Evolutionary conservation across 257 asterid species (phyloP).

Genomic region (Solanum sparsipilum): DNA sequence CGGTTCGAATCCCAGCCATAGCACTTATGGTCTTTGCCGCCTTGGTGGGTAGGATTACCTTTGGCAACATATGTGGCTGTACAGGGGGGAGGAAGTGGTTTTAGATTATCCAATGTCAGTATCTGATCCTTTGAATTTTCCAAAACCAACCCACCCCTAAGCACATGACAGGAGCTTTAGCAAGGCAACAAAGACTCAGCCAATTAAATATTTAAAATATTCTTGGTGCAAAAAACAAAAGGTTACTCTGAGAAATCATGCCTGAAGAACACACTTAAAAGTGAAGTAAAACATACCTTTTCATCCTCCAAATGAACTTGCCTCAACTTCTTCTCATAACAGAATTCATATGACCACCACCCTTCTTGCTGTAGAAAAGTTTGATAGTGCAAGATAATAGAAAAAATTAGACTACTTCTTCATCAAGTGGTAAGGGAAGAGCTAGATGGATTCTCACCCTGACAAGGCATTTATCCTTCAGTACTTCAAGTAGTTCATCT

Average conservation of each 20-base stretch:
- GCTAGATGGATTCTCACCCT: constrained; percentile 40
- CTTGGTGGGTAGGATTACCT: background rate
- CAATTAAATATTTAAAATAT: background rate
- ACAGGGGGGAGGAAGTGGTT: background rate
- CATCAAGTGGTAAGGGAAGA: background rate
- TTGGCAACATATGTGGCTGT: background rate
- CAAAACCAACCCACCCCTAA: background rate
- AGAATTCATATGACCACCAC: constrained; percentile 99
- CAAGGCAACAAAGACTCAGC: background rate
- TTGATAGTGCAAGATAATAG: constrained; percentile 12
- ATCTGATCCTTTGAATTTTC: background rate
- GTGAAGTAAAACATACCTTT: constrained; percentile 41
- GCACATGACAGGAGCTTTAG: background rate
- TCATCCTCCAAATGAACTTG: constrained; percentile 92
- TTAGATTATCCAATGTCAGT: background rate
- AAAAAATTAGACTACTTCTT: background rate
- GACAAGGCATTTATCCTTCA: constrained; percentile 72
- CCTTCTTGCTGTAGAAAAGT: constrained; percentile 86
- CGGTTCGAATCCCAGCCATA: background rate
- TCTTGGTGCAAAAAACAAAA: background rate
- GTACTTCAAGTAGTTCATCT: constrained; percentile 87
- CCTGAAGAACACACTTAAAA: background rate
- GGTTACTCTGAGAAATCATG: background rate
- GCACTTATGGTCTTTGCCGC: background rate
- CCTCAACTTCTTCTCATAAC: constrained; percentile 64